These are phyloP conservation scores for Adansonia madagascariensis DNA, from an alignment of 441 rosid species.

Conservation along the genomic window DNA sequence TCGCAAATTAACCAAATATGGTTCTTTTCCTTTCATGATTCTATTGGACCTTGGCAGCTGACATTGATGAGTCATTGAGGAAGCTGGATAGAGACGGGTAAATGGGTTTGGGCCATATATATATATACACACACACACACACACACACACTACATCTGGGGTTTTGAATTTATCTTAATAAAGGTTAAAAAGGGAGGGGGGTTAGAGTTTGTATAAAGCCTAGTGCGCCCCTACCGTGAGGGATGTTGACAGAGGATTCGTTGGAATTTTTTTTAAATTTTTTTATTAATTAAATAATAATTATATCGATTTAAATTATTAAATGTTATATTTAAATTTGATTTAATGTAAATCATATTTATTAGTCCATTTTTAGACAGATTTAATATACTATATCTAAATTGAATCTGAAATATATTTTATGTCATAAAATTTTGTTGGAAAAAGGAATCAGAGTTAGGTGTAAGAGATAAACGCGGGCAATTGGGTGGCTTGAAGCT, in stretches of 20 bases:
- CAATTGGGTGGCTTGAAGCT: background rate
- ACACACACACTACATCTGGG: background rate
- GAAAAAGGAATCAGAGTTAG: background rate
- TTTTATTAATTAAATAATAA: too few relatives aligned
- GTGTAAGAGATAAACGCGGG: background rate
- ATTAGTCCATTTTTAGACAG: too few relatives aligned
- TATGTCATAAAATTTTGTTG: background rate
- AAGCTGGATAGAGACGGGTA: constrained; percentile 8
- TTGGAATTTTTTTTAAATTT: too few relatives aligned
- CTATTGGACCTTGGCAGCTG: background rate
- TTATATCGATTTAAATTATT: too few relatives aligned
- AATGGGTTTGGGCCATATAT: background rate
- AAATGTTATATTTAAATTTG: too few relatives aligned
- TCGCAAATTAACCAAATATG: background rate
- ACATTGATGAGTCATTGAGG: background rate
- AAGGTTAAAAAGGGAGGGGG: background rate
- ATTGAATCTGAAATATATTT: background rate
- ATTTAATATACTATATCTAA: too few relatives aligned
- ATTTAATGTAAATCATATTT: too few relatives aligned
- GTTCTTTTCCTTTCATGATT: background rate
- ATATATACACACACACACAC: too few relatives aligned
- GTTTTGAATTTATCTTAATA: background rate
- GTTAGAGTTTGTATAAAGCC: background rate
- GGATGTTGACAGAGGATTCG: too few relatives aligned
- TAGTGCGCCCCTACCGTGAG: too few relatives aligned